phyloP scores from a whole-genome alignment of 2,329 filamentous ascomycete genomes.

The Epicoccum sorghinum region DNA sequence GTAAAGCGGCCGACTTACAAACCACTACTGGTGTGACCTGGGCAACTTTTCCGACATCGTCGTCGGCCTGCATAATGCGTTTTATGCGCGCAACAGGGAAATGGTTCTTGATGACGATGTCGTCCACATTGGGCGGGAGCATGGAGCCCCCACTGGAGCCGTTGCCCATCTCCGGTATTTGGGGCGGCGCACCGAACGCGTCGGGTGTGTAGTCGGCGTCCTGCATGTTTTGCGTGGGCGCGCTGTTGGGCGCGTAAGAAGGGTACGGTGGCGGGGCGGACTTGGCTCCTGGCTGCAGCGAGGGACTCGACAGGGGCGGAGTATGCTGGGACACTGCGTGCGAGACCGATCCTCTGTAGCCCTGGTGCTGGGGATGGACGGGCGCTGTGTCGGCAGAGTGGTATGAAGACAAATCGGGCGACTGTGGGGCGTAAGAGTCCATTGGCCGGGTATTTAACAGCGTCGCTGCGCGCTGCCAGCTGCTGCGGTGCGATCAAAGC shows the following conservation, averaged over 20 bases:
- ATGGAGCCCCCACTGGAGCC: slow-evolving; percentile 29
- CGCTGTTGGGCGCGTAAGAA: slow-evolving; percentile 38
- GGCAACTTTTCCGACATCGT: slow-evolving; percentile 97
- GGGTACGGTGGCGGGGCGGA: slow-evolving; percentile 17
- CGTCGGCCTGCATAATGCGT: slow-evolving; percentile 98
- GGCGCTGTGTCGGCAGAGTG: slow-evolving; percentile 48
- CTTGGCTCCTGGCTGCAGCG: slow-evolving; percentile 14
- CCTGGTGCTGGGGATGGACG: slow-evolving; percentile 46
- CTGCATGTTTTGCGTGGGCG: slow-evolving; percentile 37
- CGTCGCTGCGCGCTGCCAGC: slow-evolving; percentile 1
- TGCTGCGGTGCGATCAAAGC: slow-evolving; percentile 25
- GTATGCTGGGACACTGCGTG: slow-evolving; percentile 32
- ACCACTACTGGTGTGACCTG: slow-evolving; percentile 97
- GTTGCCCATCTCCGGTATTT: slow-evolving; percentile 28
- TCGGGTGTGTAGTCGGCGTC: slow-evolving; percentile 47
- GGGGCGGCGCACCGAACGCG: slow-evolving; percentile 32
- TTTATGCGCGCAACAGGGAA: slow-evolving; percentile 98
- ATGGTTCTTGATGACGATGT: slow-evolving; percentile 85
- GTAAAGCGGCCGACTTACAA: slow-evolving; percentile 55
- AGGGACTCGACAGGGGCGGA: slow-evolving; percentile 24
- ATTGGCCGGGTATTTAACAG: slow-evolving; percentile 34
- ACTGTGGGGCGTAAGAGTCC: slow-evolving; percentile 50
- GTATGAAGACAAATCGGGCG: slow-evolving; percentile 57
- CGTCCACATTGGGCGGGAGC: slow-evolving; percentile 49
- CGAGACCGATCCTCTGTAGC: slow-evolving; percentile 45